Percentiles rank a stretch among this genome's conserved stretches.
These are phyloP conservation scores for Paxillus rubicundulus DNA, from an alignment of 768 basidiomycete species.

Conservation along the genomic window DNA sequence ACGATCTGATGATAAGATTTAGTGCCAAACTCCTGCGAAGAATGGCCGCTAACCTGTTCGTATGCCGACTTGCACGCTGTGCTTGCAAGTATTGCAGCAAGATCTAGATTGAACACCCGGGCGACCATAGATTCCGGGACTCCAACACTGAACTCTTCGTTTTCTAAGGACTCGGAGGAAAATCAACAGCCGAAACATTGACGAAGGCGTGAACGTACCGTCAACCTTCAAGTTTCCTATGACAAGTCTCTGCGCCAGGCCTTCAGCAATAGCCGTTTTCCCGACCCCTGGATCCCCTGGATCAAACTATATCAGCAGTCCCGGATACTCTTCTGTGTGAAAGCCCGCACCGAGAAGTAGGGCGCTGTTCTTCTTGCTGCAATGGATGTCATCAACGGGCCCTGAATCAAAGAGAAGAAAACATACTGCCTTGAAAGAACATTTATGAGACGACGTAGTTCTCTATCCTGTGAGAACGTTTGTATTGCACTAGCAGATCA, in stretches of 20 bases:
- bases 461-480: background rate
- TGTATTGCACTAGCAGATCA: background rate
- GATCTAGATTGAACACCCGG: conserved; percentile 5
- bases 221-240: background rate
- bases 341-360: conserved; percentile 3
- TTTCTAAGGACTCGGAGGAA: too few species aligned
- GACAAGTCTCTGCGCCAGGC: conserved; percentile 1
- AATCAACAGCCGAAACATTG: too few species aligned
- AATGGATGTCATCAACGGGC: background rate
- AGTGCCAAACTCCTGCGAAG: background rate
- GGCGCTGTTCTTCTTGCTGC: conserved; percentile 9
- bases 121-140: conserved; percentile 8
- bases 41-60: conserved; percentile 1
- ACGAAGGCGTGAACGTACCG: too few species aligned
- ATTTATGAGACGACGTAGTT: background rate
- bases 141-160: background rate
- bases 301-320: background rate
- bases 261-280: conserved; percentile 7
- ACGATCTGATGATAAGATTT: conserved; percentile 1
- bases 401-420: background rate
- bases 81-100: conserved; percentile 6
- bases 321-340: background rate
- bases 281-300: conserved; percentile 6
- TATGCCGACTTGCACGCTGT: conserved; percentile 9
- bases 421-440: background rate